Percentiles rank a stretch among this genome's conserved stretches.
phyloP scores from a whole-genome alignment of 108 stramenopile species.

The Fragilaria radians region DNA sequence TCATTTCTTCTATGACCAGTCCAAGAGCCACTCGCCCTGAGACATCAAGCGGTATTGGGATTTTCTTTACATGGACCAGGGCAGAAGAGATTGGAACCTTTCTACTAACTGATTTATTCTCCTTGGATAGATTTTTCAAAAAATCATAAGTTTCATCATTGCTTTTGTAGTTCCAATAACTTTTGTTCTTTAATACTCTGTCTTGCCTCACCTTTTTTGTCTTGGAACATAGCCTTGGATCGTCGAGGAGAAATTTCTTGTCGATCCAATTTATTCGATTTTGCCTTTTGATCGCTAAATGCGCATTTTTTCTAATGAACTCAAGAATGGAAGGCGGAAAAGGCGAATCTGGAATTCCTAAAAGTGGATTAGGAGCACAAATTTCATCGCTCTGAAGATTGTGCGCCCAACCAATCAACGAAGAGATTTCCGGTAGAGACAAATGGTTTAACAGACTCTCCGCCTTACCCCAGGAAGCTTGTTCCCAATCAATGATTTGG shows the following conservation, averaged over 20 bases:
- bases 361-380: background rate
- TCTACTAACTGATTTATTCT: slow-evolving; percentile 3
- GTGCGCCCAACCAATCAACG: background rate
- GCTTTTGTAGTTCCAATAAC: slow-evolving; percentile 3
- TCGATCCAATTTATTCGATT: background rate
- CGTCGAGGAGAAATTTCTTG: background rate
- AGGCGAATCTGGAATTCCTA: background rate
- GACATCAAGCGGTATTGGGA: slow-evolving; percentile 15
- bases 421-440: background rate
- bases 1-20: slow-evolving; percentile 52
- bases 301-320: background rate
- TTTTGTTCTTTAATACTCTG: background rate
- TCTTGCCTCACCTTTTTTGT: background rate
- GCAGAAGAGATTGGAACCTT: background rate
- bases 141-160: slow-evolving; percentile 4
- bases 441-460: background rate
- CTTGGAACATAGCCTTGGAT: background rate
- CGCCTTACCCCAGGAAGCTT: background rate
- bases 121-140: background rate
- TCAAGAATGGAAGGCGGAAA: background rate
- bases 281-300: background rate
- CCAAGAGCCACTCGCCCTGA: slow-evolving; percentile 54
- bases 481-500: background rate
- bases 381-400: background rate
- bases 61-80: background rate